phyloP scores from a whole-genome alignment of 208 protist genomes.

The Zelonia costaricensis region DNA sequence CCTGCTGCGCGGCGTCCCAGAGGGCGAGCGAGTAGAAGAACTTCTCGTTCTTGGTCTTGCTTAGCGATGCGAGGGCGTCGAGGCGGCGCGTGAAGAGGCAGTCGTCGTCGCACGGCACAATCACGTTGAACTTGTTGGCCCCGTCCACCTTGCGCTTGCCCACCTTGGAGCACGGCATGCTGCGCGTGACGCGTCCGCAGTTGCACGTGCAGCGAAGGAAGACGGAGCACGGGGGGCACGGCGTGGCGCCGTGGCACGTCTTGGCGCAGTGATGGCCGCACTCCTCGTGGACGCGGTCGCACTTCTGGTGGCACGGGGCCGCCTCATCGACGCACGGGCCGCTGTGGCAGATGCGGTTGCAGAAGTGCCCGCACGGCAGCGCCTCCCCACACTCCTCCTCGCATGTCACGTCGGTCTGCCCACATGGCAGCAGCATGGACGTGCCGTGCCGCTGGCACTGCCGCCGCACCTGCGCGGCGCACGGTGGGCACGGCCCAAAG shows the following conservation, averaged over 20 bases:
- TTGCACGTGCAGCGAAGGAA: constrained; percentile 42
- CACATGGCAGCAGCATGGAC: constrained; percentile 34
- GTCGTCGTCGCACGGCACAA: constrained; percentile 37
- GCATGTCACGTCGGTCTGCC: constrained; percentile 35
- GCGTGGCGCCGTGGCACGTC: constrained; percentile 45
- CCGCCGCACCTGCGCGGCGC: constrained; percentile 39
- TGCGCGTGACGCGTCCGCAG: constrained; percentile 44
- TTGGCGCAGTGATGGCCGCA: constrained; percentile 64
- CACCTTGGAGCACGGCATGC: constrained; percentile 47
- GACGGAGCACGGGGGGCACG: constrained; percentile 52
- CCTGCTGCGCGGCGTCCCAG: constrained; percentile 39
- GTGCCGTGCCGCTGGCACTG: constrained; percentile 53
- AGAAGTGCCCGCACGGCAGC: constrained; percentile 68
- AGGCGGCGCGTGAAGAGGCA: constrained; percentile 34
- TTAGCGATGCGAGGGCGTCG: constrained; percentile 20
- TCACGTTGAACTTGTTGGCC: constrained; percentile 18
- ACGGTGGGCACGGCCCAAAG: constrained; percentile 74
- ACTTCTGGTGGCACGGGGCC: constrained; percentile 40
- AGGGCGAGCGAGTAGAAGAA: constrained; percentile 62
- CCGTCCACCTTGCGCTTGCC: constrained; percentile 25
- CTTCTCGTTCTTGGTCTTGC: constrained; percentile 26
- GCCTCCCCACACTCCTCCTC: constrained; percentile 39
- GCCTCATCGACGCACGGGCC: constrained; percentile 48
- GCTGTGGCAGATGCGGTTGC: constrained; percentile 54
- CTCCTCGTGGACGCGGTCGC: constrained; percentile 32